phyloP scores from a whole-genome alignment of 352 stramenopile genomes.

The Pythium aquatile region DNA sequence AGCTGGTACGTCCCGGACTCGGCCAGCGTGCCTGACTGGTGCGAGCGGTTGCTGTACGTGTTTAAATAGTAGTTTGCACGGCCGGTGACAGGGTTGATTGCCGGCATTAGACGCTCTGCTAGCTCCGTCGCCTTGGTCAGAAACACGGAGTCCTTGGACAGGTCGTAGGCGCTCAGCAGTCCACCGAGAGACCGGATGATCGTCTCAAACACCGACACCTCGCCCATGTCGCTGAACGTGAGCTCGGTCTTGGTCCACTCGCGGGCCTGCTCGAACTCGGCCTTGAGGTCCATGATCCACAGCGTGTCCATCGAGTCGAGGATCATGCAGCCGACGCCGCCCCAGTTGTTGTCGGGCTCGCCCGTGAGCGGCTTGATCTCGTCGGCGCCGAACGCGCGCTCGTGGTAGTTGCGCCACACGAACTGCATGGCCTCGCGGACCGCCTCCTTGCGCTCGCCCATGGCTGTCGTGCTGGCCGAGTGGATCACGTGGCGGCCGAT shows the following conservation, averaged over 20 bases:
- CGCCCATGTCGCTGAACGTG: conserved; percentile 76
- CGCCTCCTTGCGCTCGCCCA: conserved; percentile 37
- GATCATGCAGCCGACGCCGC: conserved; percentile 88
- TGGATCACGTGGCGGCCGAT: neutral
- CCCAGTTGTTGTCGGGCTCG: conserved; percentile 73
- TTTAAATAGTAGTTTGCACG: conserved; percentile 91
- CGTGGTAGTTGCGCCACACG: conserved; percentile 90
- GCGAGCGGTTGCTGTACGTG: conserved; percentile 66
- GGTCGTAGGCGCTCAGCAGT: conserved; percentile 94
- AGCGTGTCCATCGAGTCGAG: conserved; percentile 97
- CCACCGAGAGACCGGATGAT: conserved; percentile 98
- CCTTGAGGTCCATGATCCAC: conserved; percentile 93
- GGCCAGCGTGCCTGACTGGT: conserved; percentile 40
- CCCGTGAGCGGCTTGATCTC: conserved; percentile 91
- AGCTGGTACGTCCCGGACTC: conserved; percentile 86
- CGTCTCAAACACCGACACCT: conserved; percentile 98
- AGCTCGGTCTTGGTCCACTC: conserved; percentile 84
- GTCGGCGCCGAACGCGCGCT: conserved; percentile 95
- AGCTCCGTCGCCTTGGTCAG: conserved; percentile 93
- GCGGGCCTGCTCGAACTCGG: conserved; percentile 90
- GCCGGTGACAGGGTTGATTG: conserved; percentile 88
- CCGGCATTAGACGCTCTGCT: conserved; percentile 83
- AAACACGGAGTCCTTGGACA: conserved; percentile 87
- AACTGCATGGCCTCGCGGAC: conserved; percentile 76
- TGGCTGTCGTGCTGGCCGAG: conserved; percentile 18